Base-by-base conservation (phyloP, 495 filamentous ascomycete genomes). In the Cenococcum geophilum region DNA sequence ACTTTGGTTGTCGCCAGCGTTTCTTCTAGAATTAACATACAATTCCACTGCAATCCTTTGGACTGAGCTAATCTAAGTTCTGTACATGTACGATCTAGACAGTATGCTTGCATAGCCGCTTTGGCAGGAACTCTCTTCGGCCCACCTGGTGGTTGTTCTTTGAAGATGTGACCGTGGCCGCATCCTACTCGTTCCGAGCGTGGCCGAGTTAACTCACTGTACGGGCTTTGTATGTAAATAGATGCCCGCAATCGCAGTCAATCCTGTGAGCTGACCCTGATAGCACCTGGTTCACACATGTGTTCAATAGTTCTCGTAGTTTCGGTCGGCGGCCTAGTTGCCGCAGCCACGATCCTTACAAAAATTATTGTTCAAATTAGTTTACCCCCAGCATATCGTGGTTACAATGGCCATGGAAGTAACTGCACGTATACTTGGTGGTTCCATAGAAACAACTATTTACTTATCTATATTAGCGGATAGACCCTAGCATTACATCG, bases 381-480 rank as follows among this genome's bases (percentile, higher is more conserved):
- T 63, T 21, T 1, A 10, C 37, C 21, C 11, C 57, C 10, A 25
- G 14, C 55, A 55, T 21, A 60, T 53, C 57, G 57, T 47, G 22
- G 43, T 34, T n/a, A 59, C 45, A 61, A 67, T 35, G 56, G 52
- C 47, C 54, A 14, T 65, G 14, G 58, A 63, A 25, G 56, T 54
- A 5, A 42, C 36, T 6, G 64, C 60, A 1, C 54, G 55, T 25
- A 45, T 54, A 22, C 35, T 60, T n/a, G 52, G 43, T 16, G 63
- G 59, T 14, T n/a, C n/a, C n/a, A n/a, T n/a, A n/a, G n/a, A n/a
- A n/a, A n/a, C n/a, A n/a, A n/a, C n/a, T n/a, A n/a, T n/a, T n/a
- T n/a, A n/a, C n/a, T n/a, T n/a, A n/a, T n/a, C n/a, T n/a, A n/a
- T n/a, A n/a, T n/a, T n/a, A n/a, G n/a, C n/a, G n/a, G n/a, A n/a